phyloP scores from a whole-genome alignment of 1,284 basidiomycete species.

The Cryptococcus sp. region DNA sequence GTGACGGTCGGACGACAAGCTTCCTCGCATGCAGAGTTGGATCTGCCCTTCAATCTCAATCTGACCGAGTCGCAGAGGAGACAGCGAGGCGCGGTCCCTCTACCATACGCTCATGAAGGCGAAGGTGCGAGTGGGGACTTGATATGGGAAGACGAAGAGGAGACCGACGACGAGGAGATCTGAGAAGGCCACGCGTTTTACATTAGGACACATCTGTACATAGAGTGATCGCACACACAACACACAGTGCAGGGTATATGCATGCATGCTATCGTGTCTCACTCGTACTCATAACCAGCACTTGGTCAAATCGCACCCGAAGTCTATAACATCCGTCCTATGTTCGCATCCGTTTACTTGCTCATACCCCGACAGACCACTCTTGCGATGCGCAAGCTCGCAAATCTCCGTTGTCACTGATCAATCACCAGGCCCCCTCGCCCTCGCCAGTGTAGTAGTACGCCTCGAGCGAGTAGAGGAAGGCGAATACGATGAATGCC shows the following conservation, averaged over 20 bases:
- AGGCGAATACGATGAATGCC: slow-evolving; percentile 80
- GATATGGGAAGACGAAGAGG: slow-evolving; percentile 30
- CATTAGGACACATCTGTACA: neutral
- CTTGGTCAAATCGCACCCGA: too few relatives aligned
- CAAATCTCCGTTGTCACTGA: too few relatives aligned
- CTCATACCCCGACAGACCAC: too few relatives aligned
- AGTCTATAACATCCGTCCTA: too few relatives aligned
- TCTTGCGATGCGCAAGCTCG: too few relatives aligned
- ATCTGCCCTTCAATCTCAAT: slow-evolving; percentile 73
- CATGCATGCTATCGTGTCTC: neutral
- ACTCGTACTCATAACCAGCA: too few relatives aligned
- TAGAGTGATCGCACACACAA: neutral
- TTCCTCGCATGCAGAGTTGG: slow-evolving; percentile 62
- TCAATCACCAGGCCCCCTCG: too few relatives aligned
- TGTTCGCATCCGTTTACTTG: too few relatives aligned
- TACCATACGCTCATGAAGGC: slow-evolving; percentile 85
- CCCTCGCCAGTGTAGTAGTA: slow-evolving; percentile 36
- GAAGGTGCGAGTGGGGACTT: slow-evolving; percentile 43
- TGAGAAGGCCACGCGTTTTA: neutral
- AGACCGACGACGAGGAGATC: slow-evolving; percentile 30
- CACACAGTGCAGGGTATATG: neutral
- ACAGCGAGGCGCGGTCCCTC: slow-evolving; percentile 73
- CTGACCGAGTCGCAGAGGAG: slow-evolving; percentile 81
- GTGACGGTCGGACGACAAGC: slow-evolving; percentile 1
- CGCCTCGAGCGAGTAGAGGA: slow-evolving; percentile 74